Evolutionary conservation across 805 yeast species (phyloP).

Genomic region (Metschnikowia amazonensis): DNA sequence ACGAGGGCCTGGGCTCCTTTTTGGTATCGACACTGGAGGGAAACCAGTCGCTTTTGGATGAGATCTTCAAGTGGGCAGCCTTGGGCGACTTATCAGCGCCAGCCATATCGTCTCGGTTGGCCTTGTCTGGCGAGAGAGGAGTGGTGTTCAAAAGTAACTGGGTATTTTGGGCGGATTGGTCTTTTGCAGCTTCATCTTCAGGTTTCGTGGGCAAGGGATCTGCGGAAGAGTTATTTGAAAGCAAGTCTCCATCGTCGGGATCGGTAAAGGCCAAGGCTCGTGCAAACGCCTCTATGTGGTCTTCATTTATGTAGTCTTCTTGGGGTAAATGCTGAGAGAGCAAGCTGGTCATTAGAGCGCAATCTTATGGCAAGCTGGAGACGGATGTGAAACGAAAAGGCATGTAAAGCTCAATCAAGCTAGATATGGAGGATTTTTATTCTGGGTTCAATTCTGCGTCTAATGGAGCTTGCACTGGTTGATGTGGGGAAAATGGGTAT

Average conservation of each 20-base stretch:
- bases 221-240: constrained; percentile 5
- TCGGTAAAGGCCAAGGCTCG: constrained; percentile 39
- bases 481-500: neutral
- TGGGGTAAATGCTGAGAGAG: neutral
- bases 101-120: neutral
- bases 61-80: constrained; percentile 18
- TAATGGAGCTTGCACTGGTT: neutral
- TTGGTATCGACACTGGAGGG: constrained; percentile 18
- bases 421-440: no score
- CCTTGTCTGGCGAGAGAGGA: neutral
- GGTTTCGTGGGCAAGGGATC: constrained; percentile 9
- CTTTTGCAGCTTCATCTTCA: constrained; percentile 1
- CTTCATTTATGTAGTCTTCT: constrained; percentile 30
- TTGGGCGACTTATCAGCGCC: neutral
- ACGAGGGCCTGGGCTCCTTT: constrained; percentile 4
- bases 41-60: constrained; percentile 27
- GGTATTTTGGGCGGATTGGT: neutral
- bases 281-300: constrained; percentile 39
- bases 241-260: constrained; percentile 18
- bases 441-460: no score
- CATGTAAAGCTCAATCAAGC: no score
- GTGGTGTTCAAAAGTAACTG: constrained; percentile 1
- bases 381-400: no score
- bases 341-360: constrained; percentile 3
- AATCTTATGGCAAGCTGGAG: no score